Percentiles rank a stretch among this genome's conserved stretches.
These are phyloP conservation scores for Mychonastes homosphaera DNA, from an alignment of 139 green algal genomes.

Conservation along the genomic window DNA sequence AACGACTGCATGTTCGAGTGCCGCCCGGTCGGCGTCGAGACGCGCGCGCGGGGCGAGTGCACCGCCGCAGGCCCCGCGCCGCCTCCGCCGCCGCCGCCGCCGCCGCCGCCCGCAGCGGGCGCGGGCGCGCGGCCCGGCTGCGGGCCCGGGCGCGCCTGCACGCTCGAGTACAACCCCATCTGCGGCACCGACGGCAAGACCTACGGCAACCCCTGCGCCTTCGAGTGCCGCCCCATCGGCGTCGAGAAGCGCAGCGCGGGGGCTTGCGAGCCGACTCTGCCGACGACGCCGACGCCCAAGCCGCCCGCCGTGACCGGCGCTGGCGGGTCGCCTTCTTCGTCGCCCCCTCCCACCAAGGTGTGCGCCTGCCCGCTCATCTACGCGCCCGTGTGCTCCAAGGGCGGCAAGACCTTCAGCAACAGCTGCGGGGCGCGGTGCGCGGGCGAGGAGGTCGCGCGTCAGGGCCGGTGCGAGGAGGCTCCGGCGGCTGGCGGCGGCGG, in stretches of 20 bases:
- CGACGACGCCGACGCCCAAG: slow-evolving; percentile 6
- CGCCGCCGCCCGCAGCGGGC: not conserved
- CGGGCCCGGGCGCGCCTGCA: slow-evolving; percentile 18
- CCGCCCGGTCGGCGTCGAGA: slow-evolving; percentile 5
- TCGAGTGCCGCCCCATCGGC: no score
- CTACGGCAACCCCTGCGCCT: slow-evolving; percentile 23
- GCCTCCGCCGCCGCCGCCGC: no score
- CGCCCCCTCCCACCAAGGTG: not conserved
- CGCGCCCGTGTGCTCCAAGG: slow-evolving; percentile 16
- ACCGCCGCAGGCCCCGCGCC: no score
- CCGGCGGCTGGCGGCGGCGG: not conserved
- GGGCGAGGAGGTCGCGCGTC: slow-evolving; percentile 1
- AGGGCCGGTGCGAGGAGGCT: slow-evolving; percentile 13
- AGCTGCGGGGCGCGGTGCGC: slow-evolving; percentile 19
- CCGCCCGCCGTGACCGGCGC: not conserved
- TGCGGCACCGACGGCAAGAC: slow-evolving; percentile 14
- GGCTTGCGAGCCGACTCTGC: not conserved
- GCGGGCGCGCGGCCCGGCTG: no score
- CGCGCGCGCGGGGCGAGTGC: no score
- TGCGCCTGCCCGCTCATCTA: slow-evolving; percentile 11
- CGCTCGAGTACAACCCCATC: slow-evolving; percentile 13
- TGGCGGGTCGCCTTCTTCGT: no score
- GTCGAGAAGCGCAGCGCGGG: slow-evolving; percentile 7
- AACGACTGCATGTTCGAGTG: slow-evolving; percentile 23
- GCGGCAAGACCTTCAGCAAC: slow-evolving; percentile 29